Evolutionary conservation across 2,329 filamentous ascomycete species (phyloP).

Genomic region (Stagonosporopsis rhizophila): DNA sequence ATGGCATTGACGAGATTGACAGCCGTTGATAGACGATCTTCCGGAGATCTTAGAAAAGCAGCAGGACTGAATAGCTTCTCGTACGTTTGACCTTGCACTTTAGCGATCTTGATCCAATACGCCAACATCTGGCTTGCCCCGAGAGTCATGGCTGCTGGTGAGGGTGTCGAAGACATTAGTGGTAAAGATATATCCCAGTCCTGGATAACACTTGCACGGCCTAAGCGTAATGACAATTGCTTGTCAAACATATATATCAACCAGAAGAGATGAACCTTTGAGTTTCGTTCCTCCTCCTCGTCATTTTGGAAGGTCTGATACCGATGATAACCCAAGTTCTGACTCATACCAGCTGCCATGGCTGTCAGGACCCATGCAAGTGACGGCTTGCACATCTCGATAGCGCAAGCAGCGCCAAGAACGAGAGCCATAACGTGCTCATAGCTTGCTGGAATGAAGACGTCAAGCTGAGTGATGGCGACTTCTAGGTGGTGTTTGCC

Average conservation of each 20-base stretch:
- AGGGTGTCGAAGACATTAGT: slow-evolving; percentile 20
- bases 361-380: slow-evolving; percentile 44
- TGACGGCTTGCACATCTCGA: slow-evolving; percentile 47
- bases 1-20: slow-evolving; percentile 36
- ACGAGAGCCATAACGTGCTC: slow-evolving; percentile 48
- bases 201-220: slow-evolving; percentile 47
- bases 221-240: slow-evolving; percentile 47
- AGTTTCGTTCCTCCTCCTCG: slow-evolving; percentile 32
- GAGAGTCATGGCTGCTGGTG: slow-evolving; percentile 5
- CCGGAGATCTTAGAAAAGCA: slow-evolving; percentile 35
- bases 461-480: slow-evolving; percentile 41
- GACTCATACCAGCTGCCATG: slow-evolving; percentile 41
- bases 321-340: slow-evolving; percentile 47
- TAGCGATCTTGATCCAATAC: slow-evolving; percentile 46
- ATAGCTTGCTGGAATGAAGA: slow-evolving; percentile 43
- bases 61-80: slow-evolving; percentile 49
- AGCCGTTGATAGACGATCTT: slow-evolving; percentile 38
- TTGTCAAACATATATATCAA: slow-evolving; percentile 51
- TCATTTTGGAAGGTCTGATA: slow-evolving; percentile 46
- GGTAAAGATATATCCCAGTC: slow-evolving; percentile 50
- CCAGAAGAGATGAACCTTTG: slow-evolving; percentile 47
- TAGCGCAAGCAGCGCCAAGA: slow-evolving; percentile 40
- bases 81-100: slow-evolving; percentile 46
- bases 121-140: slow-evolving; percentile 33
- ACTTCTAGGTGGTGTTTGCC: slow-evolving; percentile 55